phyloP scores from a whole-genome alignment of 331 rosid genomes.

The Prunus yedoensis region DNA sequence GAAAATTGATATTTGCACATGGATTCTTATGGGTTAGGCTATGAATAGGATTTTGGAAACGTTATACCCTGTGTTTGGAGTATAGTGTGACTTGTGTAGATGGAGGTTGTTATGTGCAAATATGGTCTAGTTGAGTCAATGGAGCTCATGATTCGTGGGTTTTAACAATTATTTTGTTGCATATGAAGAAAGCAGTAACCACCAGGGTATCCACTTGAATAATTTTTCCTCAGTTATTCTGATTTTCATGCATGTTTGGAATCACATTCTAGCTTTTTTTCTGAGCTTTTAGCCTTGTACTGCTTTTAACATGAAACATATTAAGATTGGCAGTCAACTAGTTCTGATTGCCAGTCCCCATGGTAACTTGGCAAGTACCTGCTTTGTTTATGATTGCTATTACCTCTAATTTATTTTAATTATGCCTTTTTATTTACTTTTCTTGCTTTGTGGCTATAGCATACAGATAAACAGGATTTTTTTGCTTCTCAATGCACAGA shows the following conservation, averaged over 20 bases:
- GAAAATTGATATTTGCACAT: neutral
- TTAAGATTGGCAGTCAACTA: neutral
- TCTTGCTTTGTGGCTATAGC: neutral
- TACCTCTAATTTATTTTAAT: neutral
- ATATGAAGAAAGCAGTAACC: neutral
- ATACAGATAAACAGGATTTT: neutral
- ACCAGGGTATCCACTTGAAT: neutral
- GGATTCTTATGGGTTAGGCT: neutral
- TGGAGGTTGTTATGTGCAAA: slow-evolving; percentile 11
- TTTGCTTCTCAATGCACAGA: neutral
- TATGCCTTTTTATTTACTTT: neutral
- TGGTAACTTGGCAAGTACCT: neutral
- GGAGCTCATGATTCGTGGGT: neutral
- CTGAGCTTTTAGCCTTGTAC: neutral
- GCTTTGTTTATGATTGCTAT: neutral
- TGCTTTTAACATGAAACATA: neutral
- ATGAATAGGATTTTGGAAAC: neutral
- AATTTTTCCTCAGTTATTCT: neutral
- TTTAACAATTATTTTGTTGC: neutral
- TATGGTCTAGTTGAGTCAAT: neutral
- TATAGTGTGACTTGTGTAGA: neutral
- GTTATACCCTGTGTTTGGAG: neutral
- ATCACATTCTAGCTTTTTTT: neutral
- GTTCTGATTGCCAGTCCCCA: neutral
- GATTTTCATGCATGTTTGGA: neutral